Base-by-base conservation (phyloP, 164 flowering plant species). In the Berberis vulgaris region DNA sequence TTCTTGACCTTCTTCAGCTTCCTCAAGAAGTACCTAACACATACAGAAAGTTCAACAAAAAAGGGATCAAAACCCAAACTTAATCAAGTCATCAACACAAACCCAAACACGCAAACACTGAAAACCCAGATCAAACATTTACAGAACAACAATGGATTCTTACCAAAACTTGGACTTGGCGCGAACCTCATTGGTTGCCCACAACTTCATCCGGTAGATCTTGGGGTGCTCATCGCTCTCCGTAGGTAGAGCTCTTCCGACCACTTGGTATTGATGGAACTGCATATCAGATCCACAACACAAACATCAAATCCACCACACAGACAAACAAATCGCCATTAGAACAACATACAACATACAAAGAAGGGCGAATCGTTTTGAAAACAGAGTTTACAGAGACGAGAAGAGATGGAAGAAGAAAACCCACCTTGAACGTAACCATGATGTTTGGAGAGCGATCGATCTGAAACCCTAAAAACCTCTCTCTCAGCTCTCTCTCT, bases 241-340 rank as follows among this genome's bases (percentile, higher is more conserved):
- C 5, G 70, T 39, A 41, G 76, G 76, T 11, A 73, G 73, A 53
- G 70, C 70, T 59, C 73, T 56, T 5, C 76, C 73, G 2, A 73
- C 76, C 49, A 73, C 73, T 63, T 73, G 76, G 60, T 71, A 73
- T 57, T 66, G 73, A 60, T 73, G 73, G 47, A 69, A 69, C 72
- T 71, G 26, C 26, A 26, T 26, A 26, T 26, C 26, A 26, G 26
- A 26, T 26, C 26, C 26, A 26, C 26, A 26, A 26, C 26, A 26
- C 26, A 26, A 26, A 26, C 26, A 26, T 26, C 26, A 26, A 26
- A 26, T 26, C 26, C 26, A 26, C 26, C 26, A 26, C 26, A 26
- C 26, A 26, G 26, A 26, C 26, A 26, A 26, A 26, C 26, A 26
- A 26, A 26, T 26, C 26, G 26, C 26, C 26, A 26, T 26, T 26